Base-by-base conservation (phyloP, 1,284 basidiomycete genomes). In the Retiboletus fuscus region DNA sequence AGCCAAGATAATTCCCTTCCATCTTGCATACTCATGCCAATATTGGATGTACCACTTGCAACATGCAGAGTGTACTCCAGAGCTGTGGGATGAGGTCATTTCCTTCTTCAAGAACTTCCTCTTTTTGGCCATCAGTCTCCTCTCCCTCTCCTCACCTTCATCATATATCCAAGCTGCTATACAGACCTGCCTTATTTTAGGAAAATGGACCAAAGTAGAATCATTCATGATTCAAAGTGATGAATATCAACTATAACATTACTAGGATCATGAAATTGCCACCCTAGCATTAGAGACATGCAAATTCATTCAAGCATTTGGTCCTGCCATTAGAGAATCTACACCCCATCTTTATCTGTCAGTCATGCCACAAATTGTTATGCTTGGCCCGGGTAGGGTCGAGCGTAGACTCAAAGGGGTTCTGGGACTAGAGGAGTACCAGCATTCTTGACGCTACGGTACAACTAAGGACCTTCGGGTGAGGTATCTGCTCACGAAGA, bases 31-130 rank as follows among this genome's bases (percentile, higher is more conserved):
- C 26, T n/a, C 62, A 15, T 69, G 68, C 34, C 44, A 39, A 39
- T 65, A 55, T 41, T 70, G 65, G 65, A 64, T 70, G 61, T 0
- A 57, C 18, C 71, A 72, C 22, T 13, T 72, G 24, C 61, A 61
- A 39, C 11, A 53, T 47, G 28, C 26, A 10, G 22, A 41, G 1
- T 62, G 49, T 44, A 39, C 64, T 4, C 41, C 61, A 26, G 61
- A 64, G 2, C 4, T 71, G 6, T 24, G 64, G 30, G 11, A 67
- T 55, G 41, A 69, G 2, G n/a, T 69, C 2, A 44, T 39, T 3
- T 13, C 18, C n/a, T 65, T 69, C n/a, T 65, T 69, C 41, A 61
- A 61, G 13, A 43, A 24, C 4, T 69, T n/a, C 30, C 39, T 68
- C 7, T 43, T 61, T 12, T 66, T 26, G 46, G 61, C 22, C n/a